A percentile compares a stretch with the other conserved stretches of the same genome.
Evolutionary conservation across 495 filamentous ascomycete species (phyloP).

Genomic region (Talaromyces liani): DNA sequence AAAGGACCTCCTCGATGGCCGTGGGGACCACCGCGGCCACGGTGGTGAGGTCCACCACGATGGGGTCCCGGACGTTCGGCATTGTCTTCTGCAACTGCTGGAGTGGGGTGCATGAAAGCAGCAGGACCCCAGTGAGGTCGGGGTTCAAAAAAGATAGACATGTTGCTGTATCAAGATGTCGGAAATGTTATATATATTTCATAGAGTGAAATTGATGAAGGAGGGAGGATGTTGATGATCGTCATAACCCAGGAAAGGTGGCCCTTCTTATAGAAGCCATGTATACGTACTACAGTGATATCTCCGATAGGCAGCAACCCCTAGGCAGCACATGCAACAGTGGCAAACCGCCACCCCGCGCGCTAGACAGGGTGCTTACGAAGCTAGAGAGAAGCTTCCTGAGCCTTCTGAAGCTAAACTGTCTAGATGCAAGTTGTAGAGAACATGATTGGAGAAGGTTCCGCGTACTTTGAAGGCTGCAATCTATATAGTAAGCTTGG

Average conservation of each 20-base stretch:
- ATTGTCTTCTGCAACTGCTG: background rate
- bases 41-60: background rate
- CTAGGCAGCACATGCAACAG: background rate
- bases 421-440: background rate
- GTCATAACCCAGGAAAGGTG: background rate
- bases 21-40: background rate
- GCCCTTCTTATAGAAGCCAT: background rate
- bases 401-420: background rate
- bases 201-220: background rate
- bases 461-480: background rate
- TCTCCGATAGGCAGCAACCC: constrained; percentile 1
- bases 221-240: background rate
- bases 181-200: background rate
- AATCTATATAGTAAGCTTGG: too few species aligned
- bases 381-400: background rate
- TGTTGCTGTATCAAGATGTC: background rate
- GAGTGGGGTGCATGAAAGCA: background rate
- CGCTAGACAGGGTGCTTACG: background rate
- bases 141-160: background rate
- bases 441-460: background rate
- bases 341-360: background rate
- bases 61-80: background rate
- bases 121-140: background rate
- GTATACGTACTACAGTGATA: background rate
- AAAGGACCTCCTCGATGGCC: background rate